phyloP scores from a whole-genome alignment of 306 rosid species.

The Canavalia ensiformis region DNA sequence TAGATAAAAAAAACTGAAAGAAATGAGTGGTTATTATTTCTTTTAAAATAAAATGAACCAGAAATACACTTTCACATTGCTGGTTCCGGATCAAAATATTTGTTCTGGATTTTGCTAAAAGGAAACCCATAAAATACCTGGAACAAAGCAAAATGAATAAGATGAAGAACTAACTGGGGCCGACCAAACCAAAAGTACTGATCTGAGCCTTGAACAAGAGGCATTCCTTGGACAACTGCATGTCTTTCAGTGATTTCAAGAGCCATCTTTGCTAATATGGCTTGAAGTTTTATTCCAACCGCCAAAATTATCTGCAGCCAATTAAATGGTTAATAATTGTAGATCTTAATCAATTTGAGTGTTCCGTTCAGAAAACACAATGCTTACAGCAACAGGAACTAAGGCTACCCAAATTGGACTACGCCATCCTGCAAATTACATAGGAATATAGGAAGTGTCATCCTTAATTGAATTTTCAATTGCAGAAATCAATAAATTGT shows the following conservation, averaged over 20 bases:
- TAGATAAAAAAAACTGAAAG: too few relatives aligned
- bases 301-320: constrained; percentile 81
- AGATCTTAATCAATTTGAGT: constrained; percentile 11
- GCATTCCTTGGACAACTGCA: constrained; percentile 94
- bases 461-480: constrained; percentile 22
- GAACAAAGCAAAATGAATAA: constrained; percentile 92
- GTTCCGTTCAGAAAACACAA: constrained; percentile 9
- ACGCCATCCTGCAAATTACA: constrained; percentile 76
- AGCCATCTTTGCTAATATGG: constrained; percentile 88
- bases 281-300: constrained; percentile 91
- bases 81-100: neutral
- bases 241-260: constrained; percentile 82
- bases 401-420: constrained; percentile 74
- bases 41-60: too few relatives aligned
- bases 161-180: constrained; percentile 88
- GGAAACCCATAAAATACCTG: constrained; percentile 68
- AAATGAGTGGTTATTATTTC: too few relatives aligned
- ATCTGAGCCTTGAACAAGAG: constrained; percentile 93
- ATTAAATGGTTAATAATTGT: constrained; percentile 27
- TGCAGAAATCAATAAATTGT: neutral
- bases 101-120: neutral
- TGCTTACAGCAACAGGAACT: constrained; percentile 77
- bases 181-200: constrained; percentile 89
- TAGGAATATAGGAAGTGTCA: neutral
- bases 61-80: neutral